A percentile compares a stretch with the other conserved stretches of the same genome.
These are phyloP conservation scores for Lachancea dasiensis DNA, from an alignment of 805 yeast genomes.

Conservation along the genomic window DNA sequence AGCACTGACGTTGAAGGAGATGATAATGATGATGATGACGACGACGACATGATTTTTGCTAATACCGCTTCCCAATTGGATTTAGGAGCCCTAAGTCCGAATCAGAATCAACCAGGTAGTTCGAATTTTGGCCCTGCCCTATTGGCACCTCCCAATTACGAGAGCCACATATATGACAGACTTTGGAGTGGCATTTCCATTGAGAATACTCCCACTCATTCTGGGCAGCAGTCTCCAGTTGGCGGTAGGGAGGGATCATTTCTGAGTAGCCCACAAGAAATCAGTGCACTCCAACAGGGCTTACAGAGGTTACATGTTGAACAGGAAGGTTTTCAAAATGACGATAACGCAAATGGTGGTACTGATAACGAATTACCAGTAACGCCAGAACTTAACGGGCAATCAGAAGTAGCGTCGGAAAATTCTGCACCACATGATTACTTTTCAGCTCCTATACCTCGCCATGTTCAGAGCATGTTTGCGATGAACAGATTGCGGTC, in stretches of 20 bases:
- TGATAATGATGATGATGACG: conserved; percentile 35
- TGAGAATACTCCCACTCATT: conserved; percentile 30
- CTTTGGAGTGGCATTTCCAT: conserved; percentile 57
- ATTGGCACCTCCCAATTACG: conserved; percentile 84
- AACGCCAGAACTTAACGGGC: conserved; percentile 1
- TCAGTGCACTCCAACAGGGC: conserved; percentile 30
- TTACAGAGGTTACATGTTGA: conserved; percentile 17
- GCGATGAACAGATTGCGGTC: conserved; percentile 30
- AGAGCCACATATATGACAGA: conserved; percentile 72
- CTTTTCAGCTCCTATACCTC: conserved; percentile 24
- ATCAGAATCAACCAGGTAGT: conserved; percentile 1
- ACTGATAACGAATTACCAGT: not conserved
- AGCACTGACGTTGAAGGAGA: conserved; percentile 19
- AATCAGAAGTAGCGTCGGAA: not conserved
- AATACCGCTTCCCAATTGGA: conserved; percentile 31
- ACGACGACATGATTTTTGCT: conserved; percentile 37
- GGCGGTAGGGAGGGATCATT: conserved; percentile 19
- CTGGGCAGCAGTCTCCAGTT: conserved; percentile 30
- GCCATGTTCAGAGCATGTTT: conserved; percentile 25
- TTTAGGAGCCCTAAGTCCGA: conserved; percentile 15
- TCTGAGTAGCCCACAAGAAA: conserved; percentile 22
- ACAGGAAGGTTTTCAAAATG: conserved; percentile 10
- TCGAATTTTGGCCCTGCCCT: conserved; percentile 25
- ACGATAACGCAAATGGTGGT: conserved; percentile 1
- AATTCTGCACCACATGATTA: conserved; percentile 17